Base-by-base conservation (phyloP, 345 rosid genomes). In the Leavenworthia alabamica region DNA sequence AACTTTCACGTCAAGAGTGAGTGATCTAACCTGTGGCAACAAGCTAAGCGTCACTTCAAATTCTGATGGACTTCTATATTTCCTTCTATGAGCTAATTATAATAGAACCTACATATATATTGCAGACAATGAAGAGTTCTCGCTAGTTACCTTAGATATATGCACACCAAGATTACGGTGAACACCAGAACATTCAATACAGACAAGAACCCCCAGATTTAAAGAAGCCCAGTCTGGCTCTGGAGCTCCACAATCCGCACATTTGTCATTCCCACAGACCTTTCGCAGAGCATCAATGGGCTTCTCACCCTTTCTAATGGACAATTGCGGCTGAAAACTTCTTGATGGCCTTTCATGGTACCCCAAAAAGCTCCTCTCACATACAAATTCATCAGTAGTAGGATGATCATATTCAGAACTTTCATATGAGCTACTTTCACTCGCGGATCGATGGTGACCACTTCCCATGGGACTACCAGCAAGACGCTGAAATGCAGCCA, bases 191-290 rank as follows among this genome's bases (percentile, higher is more conserved):
- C 99, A 94, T 56, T 90, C 96, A 2, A 94, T 94, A 80, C 99
- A 94, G 79, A 94, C 84, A 73, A 90, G 99, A 78, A 94, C 85
- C 15, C 97, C 97, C 2, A 90, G 81, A 69, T 94, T 90, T 71
- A 94, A 74, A 59, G 99, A 94, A n/a, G 99, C 97, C 99, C 99
- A 94, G 75, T 94, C 96, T 44, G 97, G 99, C 76, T 94, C 99
- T 58, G 84, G 84, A 66, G 93, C 83, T 63, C 99, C 89, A 84
- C 99, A 94, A 81, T 94, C 99, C 24, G 99, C 99, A 81, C 97
- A 90, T 71, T 76, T 90, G 61, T 90, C 97, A 73, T 94, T 94
- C 55, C 99, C 99, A 66, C 79, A 72, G 6, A 90, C 99, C 75
- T 80, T 81, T 27, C 75, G 80, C 60, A 90, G 62, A 65, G 83